These are phyloP conservation scores for Gymnopus androsaceus DNA, from an alignment of 1,284 basidiomycete genomes.

Conservation along the genomic window DNA sequence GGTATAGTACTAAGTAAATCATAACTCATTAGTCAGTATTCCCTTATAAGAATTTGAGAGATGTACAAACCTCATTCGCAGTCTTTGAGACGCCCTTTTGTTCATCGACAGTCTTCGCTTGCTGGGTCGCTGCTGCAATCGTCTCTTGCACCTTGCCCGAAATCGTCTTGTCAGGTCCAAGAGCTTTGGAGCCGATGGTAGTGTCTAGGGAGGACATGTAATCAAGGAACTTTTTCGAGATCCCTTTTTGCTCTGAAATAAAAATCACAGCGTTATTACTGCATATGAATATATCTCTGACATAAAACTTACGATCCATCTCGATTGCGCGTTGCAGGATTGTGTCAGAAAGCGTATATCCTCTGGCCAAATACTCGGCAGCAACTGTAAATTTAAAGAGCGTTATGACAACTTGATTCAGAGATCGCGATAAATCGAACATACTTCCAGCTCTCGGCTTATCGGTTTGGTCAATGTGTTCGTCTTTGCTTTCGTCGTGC, in stretches of 20 bases:
- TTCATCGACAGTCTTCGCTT: constrained; percentile 78
- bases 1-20: constrained; percentile 67
- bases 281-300: neutral
- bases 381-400: constrained; percentile 51
- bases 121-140: constrained; percentile 58
- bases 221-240: constrained; percentile 79
- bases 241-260: constrained; percentile 76
- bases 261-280: neutral
- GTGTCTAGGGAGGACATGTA: constrained; percentile 77
- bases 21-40: constrained; percentile 13
- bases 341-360: constrained; percentile 80
- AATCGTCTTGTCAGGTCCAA: constrained; percentile 76
- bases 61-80: constrained; percentile 60
- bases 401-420: neutral
- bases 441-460: constrained; percentile 81
- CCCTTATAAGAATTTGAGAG: too few species aligned
- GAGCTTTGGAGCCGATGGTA: constrained; percentile 64
- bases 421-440: constrained; percentile 30
- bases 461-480: constrained; percentile 70
- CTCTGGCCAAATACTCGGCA: constrained; percentile 88
- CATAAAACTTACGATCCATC: constrained; percentile 69
- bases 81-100: constrained; percentile 74
- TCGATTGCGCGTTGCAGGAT: constrained; percentile 87
- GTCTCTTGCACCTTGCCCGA: constrained; percentile 71
- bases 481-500: constrained; percentile 37